Percentiles rank a stretch among this genome's conserved stretches.
These are phyloP conservation scores for Arachis monticola DNA, from an alignment of 331 rosid species.

Conservation along the genomic window DNA sequence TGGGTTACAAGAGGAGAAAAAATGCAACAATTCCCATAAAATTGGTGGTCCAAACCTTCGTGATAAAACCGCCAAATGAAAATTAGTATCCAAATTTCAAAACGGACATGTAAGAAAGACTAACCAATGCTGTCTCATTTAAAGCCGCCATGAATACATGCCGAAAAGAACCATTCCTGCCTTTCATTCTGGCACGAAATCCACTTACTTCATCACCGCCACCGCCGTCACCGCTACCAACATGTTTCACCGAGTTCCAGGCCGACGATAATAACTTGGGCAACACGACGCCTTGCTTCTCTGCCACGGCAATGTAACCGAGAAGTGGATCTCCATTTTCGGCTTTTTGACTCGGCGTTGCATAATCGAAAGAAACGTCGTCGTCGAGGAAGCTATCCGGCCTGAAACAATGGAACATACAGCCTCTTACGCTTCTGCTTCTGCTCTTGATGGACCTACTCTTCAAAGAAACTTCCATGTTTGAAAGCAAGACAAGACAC, in stretches of 20 bases:
- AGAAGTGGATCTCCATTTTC: conserved; percentile 24
- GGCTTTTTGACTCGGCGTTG: not conserved
- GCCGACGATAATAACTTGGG: conserved; percentile 1
- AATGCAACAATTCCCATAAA: not conserved
- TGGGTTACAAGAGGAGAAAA: not conserved
- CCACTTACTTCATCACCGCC: conserved; percentile 1
- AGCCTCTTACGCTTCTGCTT: conserved; percentile 2
- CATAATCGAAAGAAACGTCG: not conserved
- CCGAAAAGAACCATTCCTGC: conserved; percentile 35
- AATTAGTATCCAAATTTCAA: not conserved
- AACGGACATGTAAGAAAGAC: not conserved
- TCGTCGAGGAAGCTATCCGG: conserved; percentile 12
- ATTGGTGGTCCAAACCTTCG: not conserved
- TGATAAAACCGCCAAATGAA: not conserved
- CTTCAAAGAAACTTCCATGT: conserved; percentile 34
- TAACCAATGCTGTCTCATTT: conserved; percentile 49
- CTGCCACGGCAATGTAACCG: conserved; percentile 29
- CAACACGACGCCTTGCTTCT: conserved; percentile 33
- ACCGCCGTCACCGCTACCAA: not conserved
- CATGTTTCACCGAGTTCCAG: conserved; percentile 7
- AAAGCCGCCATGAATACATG: conserved; percentile 44
- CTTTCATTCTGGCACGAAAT: conserved; percentile 12
- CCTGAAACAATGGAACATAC: conserved; percentile 51
- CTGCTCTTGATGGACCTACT: not conserved
- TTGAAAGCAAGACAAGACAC: not conserved